Percentiles rank a stretch among this genome's conserved stretches.
Evolutionary conservation across 1,139 yeast species (phyloP).

Genomic region (Debaryomyces robertsiae): DNA sequence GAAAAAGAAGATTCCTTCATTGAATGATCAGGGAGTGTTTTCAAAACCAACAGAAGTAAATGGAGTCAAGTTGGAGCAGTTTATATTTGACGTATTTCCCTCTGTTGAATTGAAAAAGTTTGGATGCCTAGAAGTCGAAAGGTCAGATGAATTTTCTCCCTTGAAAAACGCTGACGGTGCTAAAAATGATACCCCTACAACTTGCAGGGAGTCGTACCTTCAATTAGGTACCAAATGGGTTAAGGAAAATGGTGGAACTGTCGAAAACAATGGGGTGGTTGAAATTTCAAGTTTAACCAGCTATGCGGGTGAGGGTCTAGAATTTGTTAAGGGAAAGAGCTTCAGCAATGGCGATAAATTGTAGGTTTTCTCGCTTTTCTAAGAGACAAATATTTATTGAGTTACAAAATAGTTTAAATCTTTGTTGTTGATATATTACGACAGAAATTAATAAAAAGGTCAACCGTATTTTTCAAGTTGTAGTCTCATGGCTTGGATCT

Average conservation of each 20-base stretch:
- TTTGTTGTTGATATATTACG: background rate
- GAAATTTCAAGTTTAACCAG: conserved; percentile 79
- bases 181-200: conserved; percentile 78
- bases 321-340: conserved; percentile 53
- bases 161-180: conserved; percentile 89
- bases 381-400: conserved; percentile 4
- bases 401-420: background rate
- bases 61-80: conserved; percentile 94
- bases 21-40: conserved; percentile 52
- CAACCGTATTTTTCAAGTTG: conserved; percentile 1
- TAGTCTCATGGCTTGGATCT: conserved; percentile 8
- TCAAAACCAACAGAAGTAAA: conserved; percentile 73
- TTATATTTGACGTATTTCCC: conserved; percentile 95
- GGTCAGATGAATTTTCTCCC: conserved; percentile 88
- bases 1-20: conserved; percentile 77
- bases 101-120: conserved; percentile 71
- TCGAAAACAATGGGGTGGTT: conserved; percentile 56
- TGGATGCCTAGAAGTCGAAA: conserved; percentile 90
- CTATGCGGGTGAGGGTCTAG: conserved; percentile 85
- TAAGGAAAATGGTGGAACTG: conserved; percentile 61
- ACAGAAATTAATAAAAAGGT: background rate
- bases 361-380: background rate
- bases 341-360: conserved; percentile 44
- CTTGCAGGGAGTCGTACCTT: conserved; percentile 71
- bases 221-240: conserved; percentile 80